Base-by-base conservation (phyloP, 2,329 filamentous ascomycete species). In the Pseudogymnoascus sp. region DNA sequence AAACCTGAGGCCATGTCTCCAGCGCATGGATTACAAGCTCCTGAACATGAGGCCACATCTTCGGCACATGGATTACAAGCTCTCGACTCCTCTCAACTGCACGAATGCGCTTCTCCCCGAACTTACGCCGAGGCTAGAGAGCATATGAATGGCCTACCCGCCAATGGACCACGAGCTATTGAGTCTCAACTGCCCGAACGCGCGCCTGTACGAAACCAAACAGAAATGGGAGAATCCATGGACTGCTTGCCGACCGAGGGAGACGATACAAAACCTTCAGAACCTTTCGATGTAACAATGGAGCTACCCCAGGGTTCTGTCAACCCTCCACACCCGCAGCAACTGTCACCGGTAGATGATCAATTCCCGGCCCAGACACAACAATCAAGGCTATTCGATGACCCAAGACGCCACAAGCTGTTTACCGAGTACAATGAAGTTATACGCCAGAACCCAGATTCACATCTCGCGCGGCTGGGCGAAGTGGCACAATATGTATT, bases 331-430 rank as follows among this genome's bases (percentile, higher is more conserved):
- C 29, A n/a, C n/a, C 10, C 5, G 8, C 29, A 55, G 21, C 48
- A 21, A 13, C 48, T 1, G n/a, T 7, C 48, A 17, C 33, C 33
- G 7, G 3, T 3, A 12, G 33, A 29, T 5, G 38, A 39, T 13
- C 13, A 59, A 33, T 59, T 27, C 12, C 58, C 35, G 5, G 58
- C 35, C 4, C 58, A 59, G 10, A 38, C 21, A 10, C 60, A 62
- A 31, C 60, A 62, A 25, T 13, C 12, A 15, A 25, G 60, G 5
- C 31, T 61, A 8, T 61, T 58, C 44, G 13, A 62, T 17, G 60
- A 62, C 21, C 15, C 41, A 35, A 62, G 60, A 29, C 10, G 60
- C 2, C 36, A 62, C 42, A 58, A 29, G 10, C 31, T 62, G 33
- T 58, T 59, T 25, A 31, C 7, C 2, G 44, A 62, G 15, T 62